Evolutionary conservation across 805 yeast genomes (phyloP).

Genomic region (Wickerhamomyces ciferrii): DNA sequence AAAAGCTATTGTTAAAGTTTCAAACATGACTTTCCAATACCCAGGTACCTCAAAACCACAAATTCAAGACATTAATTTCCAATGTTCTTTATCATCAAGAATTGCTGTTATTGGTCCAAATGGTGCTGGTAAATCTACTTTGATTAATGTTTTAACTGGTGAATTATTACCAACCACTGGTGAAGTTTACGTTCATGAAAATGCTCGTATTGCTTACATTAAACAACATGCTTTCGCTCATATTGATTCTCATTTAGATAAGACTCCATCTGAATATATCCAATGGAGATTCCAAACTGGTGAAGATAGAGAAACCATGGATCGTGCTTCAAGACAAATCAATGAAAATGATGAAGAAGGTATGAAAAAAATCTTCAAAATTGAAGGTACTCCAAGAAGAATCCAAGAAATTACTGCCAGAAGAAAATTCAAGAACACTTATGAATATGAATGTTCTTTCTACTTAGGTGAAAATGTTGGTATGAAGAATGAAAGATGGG

Average conservation of each 20-base stretch:
- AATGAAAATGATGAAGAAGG: conserved; percentile 95
- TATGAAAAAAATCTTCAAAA: conserved; percentile 99
- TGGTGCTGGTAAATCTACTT: conserved; percentile 99
- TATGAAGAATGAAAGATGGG: conserved; percentile 99
- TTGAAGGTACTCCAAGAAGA: conserved; percentile 98
- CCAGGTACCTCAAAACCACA: conserved; percentile 98
- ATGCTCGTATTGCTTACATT: conserved; percentile 99
- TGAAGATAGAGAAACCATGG: conserved; percentile 99
- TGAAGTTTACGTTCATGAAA: conserved; percentile 99
- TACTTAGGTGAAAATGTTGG: conserved; percentile 97
- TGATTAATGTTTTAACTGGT: conserved; percentile 98
- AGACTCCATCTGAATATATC: conserved; percentile 99
- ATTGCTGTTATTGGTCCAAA: conserved; percentile 99
- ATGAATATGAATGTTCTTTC: conserved; percentile 99
- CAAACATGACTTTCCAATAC: conserved; percentile 98
- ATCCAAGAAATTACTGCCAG: conserved; percentile 90
- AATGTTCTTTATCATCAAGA: conserved; percentile 98
- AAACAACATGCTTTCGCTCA: conserved; percentile 99
- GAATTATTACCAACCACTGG: conserved; percentile 97
- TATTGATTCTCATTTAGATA: conserved; percentile 97
- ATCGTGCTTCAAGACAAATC: conserved; percentile 98
- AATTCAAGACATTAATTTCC: conserved; percentile 88
- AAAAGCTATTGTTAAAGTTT: conserved; percentile 98
- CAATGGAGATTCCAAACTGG: conserved; percentile 99
- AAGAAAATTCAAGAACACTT: conserved; percentile 99